Conservation (phyloP, 306 rosid genomes). For the Boehmeria nivea region DNA sequence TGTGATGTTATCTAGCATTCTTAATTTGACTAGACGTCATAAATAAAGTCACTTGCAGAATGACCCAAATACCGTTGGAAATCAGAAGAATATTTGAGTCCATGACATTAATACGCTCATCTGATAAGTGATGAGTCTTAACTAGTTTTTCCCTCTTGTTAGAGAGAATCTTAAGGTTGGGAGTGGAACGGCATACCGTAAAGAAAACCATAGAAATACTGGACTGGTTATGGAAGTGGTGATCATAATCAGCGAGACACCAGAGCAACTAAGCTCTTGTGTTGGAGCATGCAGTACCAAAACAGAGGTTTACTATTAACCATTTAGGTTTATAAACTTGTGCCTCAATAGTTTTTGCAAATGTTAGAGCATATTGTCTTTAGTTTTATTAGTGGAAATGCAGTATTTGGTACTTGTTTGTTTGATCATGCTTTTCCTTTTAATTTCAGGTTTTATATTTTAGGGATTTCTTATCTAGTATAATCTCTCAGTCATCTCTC, state of each 20-base stretch:
- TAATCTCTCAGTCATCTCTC: conserved; percentile 44
- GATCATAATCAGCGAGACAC: conserved; percentile 52
- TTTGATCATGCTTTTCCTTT: conserved; percentile 6
- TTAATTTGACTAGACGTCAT: too few species aligned
- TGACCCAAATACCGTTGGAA: too few species aligned
- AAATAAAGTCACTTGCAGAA: too few species aligned
- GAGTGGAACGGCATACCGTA: conserved; percentile 51
- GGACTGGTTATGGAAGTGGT: conserved; percentile 64
- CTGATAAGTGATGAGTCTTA: conserved; percentile 4
- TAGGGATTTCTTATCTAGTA: conserved; percentile 57
- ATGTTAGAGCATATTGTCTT: not conserved
- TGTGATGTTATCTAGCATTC: too few species aligned
- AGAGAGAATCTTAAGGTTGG: conserved; percentile 84
- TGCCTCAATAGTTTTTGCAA: not conserved
- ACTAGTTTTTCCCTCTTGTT: conserved; percentile 14
- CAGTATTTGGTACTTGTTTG: too few species aligned
- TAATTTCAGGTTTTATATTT: conserved; percentile 63
- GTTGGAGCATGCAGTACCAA: conserved; percentile 33
- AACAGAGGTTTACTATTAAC: conserved; percentile 52
- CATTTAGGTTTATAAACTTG: conserved; percentile 1
- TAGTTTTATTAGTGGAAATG: too few species aligned
- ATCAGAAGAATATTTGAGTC: too few species aligned
- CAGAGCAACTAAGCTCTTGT: conserved; percentile 46
- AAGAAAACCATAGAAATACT: conserved; percentile 29
- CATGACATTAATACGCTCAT: not conserved